These are phyloP conservation scores for Cytidiella melzeri DNA, from an alignment of 768 basidiomycete species.

Conservation along the genomic window DNA sequence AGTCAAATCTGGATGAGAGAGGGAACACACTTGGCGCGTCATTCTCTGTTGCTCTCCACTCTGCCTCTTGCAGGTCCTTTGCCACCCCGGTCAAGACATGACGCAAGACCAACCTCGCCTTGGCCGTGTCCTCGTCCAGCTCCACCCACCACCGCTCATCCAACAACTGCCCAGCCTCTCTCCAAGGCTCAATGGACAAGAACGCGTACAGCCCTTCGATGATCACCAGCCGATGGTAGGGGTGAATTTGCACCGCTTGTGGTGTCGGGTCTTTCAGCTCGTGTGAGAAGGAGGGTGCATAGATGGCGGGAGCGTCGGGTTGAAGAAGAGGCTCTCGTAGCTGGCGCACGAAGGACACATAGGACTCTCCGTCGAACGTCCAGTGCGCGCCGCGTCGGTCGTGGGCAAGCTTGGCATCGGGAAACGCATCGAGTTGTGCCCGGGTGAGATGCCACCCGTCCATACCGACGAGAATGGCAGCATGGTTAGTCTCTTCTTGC, in stretches of 20 bases:
- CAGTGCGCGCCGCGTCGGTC: conserved; percentile 82
- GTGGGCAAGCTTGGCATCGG: conserved; percentile 72
- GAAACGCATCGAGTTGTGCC: conserved; percentile 67
- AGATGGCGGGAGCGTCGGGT: conserved; percentile 26
- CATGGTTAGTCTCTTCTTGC: conserved; percentile 5
- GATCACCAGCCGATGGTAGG: conserved; percentile 70
- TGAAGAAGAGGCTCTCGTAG: conserved; percentile 36
- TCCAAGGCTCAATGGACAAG: conserved; percentile 71
- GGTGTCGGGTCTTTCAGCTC: conserved; percentile 78
- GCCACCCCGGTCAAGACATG: conserved; percentile 79
- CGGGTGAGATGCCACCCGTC: conserved; percentile 93
- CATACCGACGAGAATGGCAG: conserved; percentile 66
- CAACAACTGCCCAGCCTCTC: conserved; percentile 50
- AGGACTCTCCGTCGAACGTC: conserved; percentile 81
- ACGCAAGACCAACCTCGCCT: conserved; percentile 54
- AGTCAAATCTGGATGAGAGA: neutral
- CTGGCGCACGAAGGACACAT: conserved; percentile 57
- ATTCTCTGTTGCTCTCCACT: conserved; percentile 68
- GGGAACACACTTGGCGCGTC: conserved; percentile 19
- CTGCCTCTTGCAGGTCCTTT: conserved; percentile 54
- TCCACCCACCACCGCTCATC: conserved; percentile 79
- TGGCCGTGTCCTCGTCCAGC: conserved; percentile 49
- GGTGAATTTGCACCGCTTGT: conserved; percentile 49
- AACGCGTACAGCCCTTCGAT: conserved; percentile 90
- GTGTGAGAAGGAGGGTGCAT: conserved; percentile 84